Conservation (phyloP, 257 asterid genomes). For the Galeopsis tetrahit region DNA sequence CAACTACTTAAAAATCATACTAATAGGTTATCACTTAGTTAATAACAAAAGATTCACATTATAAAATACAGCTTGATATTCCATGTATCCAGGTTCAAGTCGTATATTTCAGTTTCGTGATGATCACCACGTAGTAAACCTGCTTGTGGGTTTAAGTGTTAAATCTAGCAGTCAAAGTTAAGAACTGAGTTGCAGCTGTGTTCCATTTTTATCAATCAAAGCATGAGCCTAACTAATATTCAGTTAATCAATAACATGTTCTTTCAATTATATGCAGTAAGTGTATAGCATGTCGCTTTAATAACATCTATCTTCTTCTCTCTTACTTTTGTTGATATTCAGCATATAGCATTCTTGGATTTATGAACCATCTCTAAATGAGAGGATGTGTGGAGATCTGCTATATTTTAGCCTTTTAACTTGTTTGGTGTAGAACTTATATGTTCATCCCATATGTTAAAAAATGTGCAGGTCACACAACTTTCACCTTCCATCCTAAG, state of each 20-base stretch:
- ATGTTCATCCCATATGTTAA: conserved; percentile 23
- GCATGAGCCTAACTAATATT: neutral
- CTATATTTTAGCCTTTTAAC: neutral
- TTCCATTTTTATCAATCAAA: neutral
- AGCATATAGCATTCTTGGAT: conserved; percentile 5
- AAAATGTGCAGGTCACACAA: conserved; percentile 81
- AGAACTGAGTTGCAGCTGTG: neutral
- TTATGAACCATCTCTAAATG: conserved; percentile 17
- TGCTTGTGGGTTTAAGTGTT: neutral
- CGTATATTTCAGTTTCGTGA: neutral
- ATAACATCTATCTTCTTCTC: neutral
- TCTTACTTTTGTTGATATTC: neutral
- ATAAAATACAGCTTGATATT: neutral
- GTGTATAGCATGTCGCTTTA: neutral
- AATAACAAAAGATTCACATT: neutral
- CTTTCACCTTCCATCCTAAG: conserved; percentile 86
- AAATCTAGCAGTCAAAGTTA: neutral
- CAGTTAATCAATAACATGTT: neutral
- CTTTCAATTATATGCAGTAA: neutral
- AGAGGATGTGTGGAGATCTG: conserved; percentile 4
- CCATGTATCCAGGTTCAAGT: neutral
- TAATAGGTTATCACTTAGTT: neutral
- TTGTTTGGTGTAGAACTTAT: conserved; percentile 13
- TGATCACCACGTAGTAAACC: neutral
- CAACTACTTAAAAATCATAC: neutral